Percentiles rank a stretch among this genome's conserved stretches.
phyloP scores from a whole-genome alignment of 306 rosid genomes.

The Pterocarpus macrocarpus region DNA sequence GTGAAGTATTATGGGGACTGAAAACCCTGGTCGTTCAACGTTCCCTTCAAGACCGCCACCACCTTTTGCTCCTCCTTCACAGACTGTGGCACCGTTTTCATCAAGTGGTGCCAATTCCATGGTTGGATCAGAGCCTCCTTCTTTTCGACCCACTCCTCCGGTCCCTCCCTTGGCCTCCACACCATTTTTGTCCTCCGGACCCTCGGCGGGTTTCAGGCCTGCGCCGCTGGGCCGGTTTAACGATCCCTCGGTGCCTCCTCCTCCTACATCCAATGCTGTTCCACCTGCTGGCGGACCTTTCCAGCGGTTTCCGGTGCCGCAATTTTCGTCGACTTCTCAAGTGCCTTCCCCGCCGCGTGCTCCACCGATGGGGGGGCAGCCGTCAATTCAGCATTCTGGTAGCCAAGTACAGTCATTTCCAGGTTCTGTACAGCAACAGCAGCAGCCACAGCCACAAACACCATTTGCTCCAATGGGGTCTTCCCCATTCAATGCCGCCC shows the following conservation, averaged over 20 bases:
- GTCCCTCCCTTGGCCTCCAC: slow-evolving; percentile 56
- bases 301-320: slow-evolving; percentile 71
- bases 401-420: slow-evolving; percentile 61
- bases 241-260: slow-evolving; percentile 86
- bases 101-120: slow-evolving; percentile 61
- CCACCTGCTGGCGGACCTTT: slow-evolving; percentile 61
- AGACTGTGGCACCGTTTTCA: slow-evolving; percentile 71
- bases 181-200: slow-evolving; percentile 62
- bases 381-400: slow-evolving; percentile 54
- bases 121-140: slow-evolving; percentile 70
- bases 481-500: slow-evolving; percentile 59
- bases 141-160: slow-evolving; percentile 65
- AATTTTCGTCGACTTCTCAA: slow-evolving; percentile 58
- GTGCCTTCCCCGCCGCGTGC: slow-evolving; percentile 52
- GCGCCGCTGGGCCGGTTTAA: slow-evolving; percentile 66
- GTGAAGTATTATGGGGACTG: slow-evolving; percentile 71
- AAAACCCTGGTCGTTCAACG: slow-evolving; percentile 76
- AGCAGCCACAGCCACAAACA: slow-evolving; percentile 57
- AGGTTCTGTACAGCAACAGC: slow-evolving; percentile 25
- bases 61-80: slow-evolving; percentile 67
- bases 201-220: slow-evolving; percentile 71
- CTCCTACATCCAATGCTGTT: slow-evolving; percentile 53
- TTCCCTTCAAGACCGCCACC: slow-evolving; percentile 74
- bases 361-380: slow-evolving; percentile 71
- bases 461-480: slow-evolving; percentile 80